These are phyloP conservation scores for Phytophthora brassicae DNA, from an alignment of 352 stramenopile genomes.

Conservation along the genomic window DNA sequence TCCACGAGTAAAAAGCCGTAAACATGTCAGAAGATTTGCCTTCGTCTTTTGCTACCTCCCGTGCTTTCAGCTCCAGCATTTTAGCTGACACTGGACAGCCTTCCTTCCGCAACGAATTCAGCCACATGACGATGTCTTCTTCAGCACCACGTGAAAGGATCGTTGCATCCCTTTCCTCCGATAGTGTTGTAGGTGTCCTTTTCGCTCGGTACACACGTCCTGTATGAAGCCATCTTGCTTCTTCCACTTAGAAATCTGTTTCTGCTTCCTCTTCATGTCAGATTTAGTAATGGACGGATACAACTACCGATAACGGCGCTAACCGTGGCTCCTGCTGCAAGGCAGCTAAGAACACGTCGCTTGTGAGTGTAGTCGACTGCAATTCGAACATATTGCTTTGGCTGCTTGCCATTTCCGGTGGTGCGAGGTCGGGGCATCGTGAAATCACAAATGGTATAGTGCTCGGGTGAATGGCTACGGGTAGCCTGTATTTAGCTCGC, in stretches of 20 bases:
- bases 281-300: no score
- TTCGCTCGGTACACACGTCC: neutral
- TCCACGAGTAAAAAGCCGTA: constrained; percentile 8
- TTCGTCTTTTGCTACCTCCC: constrained; percentile 7
- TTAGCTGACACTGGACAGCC: neutral
- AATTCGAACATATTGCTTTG: constrained; percentile 5
- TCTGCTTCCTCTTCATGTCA: no score
- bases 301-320: no score
- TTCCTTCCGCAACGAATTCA: constrained; percentile 3
- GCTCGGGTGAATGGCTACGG: no score
- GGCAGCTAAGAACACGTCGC: neutral
- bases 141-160: constrained; percentile 1
- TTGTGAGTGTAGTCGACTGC: constrained; percentile 16
- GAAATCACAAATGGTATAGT: no score
- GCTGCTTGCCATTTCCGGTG: neutral
- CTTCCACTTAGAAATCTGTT: constrained; percentile 5
- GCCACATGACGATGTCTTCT: neutral
- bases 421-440: constrained; percentile 2
- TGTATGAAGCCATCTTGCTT: constrained; percentile 2
- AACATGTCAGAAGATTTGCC: neutral
- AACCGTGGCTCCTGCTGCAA: neutral
- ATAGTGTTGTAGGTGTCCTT: neutral
- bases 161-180: constrained; percentile 2
- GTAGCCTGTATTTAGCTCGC: no score
- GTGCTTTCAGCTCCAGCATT: constrained; percentile 3